Conservation (phyloP, 75 land plant species). For the Picea sitchensis region DNA sequence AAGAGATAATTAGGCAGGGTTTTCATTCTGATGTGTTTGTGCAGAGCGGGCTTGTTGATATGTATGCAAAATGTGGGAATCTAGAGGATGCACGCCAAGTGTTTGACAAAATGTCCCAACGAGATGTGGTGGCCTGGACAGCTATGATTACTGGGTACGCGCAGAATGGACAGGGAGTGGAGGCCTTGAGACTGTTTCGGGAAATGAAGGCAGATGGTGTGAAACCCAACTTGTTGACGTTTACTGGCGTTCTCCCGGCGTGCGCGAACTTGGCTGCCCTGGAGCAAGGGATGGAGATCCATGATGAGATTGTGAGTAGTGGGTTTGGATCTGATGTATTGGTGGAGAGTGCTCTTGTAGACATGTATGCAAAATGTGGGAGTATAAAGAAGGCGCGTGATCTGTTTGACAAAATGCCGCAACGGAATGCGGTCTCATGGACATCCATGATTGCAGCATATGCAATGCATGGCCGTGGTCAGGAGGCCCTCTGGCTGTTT, state of each 20-base stretch:
- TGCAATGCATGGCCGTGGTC: conserved; percentile 25
- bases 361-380: conserved; percentile 57
- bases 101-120: conserved; percentile 25
- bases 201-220: conserved; percentile 22
- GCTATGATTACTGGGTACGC: conserved; percentile 46
- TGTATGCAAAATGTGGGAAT: conserved; percentile 35
- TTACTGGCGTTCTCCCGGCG: conserved; percentile 25
- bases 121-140: conserved; percentile 42
- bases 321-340: conserved; percentile 10
- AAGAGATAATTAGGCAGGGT: conserved; percentile 24
- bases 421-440: conserved; percentile 15
- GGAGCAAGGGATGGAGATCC: conserved; percentile 25
- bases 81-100: conserved; percentile 20
- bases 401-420: conserved; percentile 33
- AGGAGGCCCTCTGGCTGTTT: conserved; percentile 26
- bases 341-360: conserved; percentile 29
- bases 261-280: conserved; percentile 28
- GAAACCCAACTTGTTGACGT: conserved; percentile 30
- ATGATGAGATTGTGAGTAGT: conserved; percentile 16
- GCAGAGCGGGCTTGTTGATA: conserved; percentile 31
- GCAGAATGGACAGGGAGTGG: conserved; percentile 21
- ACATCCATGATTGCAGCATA: conserved; percentile 42
- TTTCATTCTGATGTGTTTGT: conserved; percentile 15
- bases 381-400: conserved; percentile 28
- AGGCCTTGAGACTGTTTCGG: conserved; percentile 31